Evolutionary conservation across 2,329 filamentous ascomycete species (phyloP), one percentile per base, ranked within the genome.

Genomic region (Neobulgaria alba): DNA sequence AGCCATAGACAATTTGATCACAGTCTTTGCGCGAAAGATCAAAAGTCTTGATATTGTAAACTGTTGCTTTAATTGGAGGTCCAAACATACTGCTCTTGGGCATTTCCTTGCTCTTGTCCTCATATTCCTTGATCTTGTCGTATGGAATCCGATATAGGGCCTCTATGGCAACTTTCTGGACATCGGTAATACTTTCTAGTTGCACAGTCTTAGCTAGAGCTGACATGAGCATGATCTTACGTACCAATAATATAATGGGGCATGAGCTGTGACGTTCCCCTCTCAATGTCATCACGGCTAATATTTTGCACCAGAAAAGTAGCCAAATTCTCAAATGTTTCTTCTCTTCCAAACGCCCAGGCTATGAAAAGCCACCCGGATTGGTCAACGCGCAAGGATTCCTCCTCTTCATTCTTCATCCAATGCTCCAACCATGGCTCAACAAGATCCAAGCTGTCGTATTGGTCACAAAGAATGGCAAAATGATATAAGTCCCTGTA

Each of bases 361-460:
- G 23, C 23, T 7, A 26, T 26, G 12, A 26, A 26, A 26, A 26
- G 23, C 7, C 7, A 7, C 7, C 23, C 23, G 7, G 23, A 26
- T 7, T 7, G 12, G 23, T 12, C 12, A 12, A 26, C 7, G 7
- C 7, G 7, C 12, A 12, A 7, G 7, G 23, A n/a, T 9, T n/a
- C 33, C 14, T 33, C 21, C 12, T 21, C 12, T 34, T 42, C 36
- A 15, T 42, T 29, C 10, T 8, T 16, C 14, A 46, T n/a, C 43
- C 46, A 49, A 10, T 17, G 8, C 5, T 33, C 10, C 7, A 49
- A n/a, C 44, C 44, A 49, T 7, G 47, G 41, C 14, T 17, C 20
- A 8, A 42, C 37, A 2, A 46, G 19, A 14, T 36, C 20, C 15
- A 37, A 29, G 29, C 44, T 44, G 3, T 50, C 17, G 19, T 46